A percentile compares a stretch with the other conserved stretches of the same genome.
These are phyloP conservation scores for Phtheirospermum japonicum DNA, from an alignment of 257 asterid genomes.

Conservation along the genomic window DNA sequence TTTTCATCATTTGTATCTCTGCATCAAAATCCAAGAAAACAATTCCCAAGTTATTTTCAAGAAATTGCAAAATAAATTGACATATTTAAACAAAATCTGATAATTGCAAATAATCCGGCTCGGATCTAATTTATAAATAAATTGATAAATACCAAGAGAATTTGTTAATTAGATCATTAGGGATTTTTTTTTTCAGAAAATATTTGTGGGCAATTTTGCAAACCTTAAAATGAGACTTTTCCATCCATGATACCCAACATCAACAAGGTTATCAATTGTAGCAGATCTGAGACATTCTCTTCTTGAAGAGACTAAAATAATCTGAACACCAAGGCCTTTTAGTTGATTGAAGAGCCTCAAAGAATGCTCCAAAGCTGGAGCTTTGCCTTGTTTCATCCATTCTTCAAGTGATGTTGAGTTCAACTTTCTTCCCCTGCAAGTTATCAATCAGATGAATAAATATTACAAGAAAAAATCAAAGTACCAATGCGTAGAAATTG, in stretches of 20 bases:
- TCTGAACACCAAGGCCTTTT: constrained; percentile 52
- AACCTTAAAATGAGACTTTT: constrained; percentile 61
- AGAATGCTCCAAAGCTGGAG: constrained; percentile 52
- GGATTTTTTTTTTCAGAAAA: too few species aligned
- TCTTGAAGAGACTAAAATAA: constrained; percentile 67
- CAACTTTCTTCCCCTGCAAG: constrained; percentile 54
- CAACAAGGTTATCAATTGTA: constrained; percentile 68
- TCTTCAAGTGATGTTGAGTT: constrained; percentile 60
- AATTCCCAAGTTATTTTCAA: not conserved
- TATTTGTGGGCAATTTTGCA: not conserved
- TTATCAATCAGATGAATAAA: too few species aligned
- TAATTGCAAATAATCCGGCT: too few species aligned
- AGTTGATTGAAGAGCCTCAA: constrained; percentile 61
- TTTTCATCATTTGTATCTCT: constrained; percentile 48
- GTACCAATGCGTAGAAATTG: too few species aligned
- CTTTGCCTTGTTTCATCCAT: constrained; percentile 69
- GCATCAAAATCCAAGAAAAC: constrained; percentile 13
- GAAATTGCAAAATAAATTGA: not conserved
- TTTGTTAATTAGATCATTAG: too few species aligned
- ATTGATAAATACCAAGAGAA: too few species aligned
- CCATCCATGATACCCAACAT: constrained; percentile 76
- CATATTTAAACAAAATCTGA: too few species aligned
- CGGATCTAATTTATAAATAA: too few species aligned
- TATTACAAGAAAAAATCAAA: too few species aligned
- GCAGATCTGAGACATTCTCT: constrained; percentile 68